Conservation (phyloP, 1,284 basidiomycete genomes). For the Coniferiporia sulphurascens region DNA sequence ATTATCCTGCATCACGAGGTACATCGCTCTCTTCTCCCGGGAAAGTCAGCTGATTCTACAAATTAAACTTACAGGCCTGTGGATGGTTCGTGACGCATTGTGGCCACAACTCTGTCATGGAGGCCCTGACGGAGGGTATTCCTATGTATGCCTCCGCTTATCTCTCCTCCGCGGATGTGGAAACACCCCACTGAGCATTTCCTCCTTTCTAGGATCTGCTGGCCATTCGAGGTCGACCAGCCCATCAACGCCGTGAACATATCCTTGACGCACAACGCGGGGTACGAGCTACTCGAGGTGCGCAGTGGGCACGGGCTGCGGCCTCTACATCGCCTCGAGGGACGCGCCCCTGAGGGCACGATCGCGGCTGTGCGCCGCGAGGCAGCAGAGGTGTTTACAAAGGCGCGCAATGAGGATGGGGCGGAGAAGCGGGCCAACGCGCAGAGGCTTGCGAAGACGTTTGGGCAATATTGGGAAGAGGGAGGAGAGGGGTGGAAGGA, state of each 20-base stretch:
- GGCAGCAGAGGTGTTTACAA: not conserved
- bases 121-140: slow-evolving; percentile 18
- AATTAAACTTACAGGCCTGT: slow-evolving; percentile 10
- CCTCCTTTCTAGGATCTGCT: slow-evolving; percentile 23
- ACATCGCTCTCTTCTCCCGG: not conserved
- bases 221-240: slow-evolving; percentile 25
- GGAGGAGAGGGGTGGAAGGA: slow-evolving; percentile 3
- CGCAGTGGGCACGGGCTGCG: slow-evolving; percentile 24
- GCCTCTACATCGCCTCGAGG: slow-evolving; percentile 18
- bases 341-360: slow-evolving; percentile 6
- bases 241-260: slow-evolving; percentile 25
- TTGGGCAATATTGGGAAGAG: slow-evolving; percentile 2
- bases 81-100: slow-evolving; percentile 21
- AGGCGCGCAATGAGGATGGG: slow-evolving; percentile 8
- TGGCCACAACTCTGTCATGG: slow-evolving; percentile 20
- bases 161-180: not conserved
- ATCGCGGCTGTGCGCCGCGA: slow-evolving; percentile 9
- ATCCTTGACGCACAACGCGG: slow-evolving; percentile 22
- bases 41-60: not conserved
- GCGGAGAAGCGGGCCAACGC: slow-evolving; percentile 9
- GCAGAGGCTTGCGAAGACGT: slow-evolving; percentile 1
- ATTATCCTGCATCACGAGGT: slow-evolving; percentile 17
- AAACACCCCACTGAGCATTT: no score
- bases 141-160: slow-evolving; percentile 15
- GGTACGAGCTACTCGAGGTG: slow-evolving; percentile 28